Evolutionary conservation across 306 rosid genomes (phyloP).

Genomic region (Castanospermum australe): DNA sequence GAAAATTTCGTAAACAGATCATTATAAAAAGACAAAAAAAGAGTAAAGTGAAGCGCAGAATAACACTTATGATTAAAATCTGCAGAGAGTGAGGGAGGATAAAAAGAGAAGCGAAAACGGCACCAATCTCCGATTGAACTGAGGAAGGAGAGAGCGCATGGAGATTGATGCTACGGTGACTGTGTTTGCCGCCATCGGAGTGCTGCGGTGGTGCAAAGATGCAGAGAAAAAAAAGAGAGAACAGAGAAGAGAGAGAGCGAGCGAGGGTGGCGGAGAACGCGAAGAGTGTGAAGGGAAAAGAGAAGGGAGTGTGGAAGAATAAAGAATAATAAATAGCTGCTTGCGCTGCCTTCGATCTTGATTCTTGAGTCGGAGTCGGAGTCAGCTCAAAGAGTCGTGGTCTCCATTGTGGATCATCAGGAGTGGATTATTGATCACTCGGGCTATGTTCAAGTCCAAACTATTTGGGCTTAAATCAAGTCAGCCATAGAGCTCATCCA

Average conservation of each 20-base stretch:
- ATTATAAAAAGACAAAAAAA: not conserved
- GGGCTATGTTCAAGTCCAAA: not conserved
- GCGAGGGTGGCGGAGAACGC: constrained; percentile 14
- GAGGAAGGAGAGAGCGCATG: not conserved
- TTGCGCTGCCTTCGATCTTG: not conserved
- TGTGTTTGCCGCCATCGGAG: constrained; percentile 18
- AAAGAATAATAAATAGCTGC: constrained; percentile 18
- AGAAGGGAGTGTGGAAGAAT: not conserved
- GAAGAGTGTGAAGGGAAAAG: constrained; percentile 7
- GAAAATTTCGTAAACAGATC: not conserved
- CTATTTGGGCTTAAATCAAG: not conserved
- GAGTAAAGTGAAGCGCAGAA: not conserved
- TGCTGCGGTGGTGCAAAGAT: not conserved
- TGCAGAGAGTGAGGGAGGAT: not conserved
- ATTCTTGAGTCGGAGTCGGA: not conserved
- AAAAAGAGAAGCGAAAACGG: not conserved
- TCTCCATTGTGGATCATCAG: too few relatives aligned
- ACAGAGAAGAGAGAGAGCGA: not conserved
- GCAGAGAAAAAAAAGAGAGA: constrained; percentile 3
- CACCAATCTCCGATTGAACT: constrained; percentile 7
- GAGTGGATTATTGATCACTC: too few relatives aligned
- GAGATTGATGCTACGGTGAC: not conserved
- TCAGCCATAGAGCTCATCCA: not conserved
- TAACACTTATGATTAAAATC: not conserved
- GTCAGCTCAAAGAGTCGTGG: not conserved